phyloP scores from a whole-genome alignment of 306 rosid genomes.

The Abrus precatorius region DNA sequence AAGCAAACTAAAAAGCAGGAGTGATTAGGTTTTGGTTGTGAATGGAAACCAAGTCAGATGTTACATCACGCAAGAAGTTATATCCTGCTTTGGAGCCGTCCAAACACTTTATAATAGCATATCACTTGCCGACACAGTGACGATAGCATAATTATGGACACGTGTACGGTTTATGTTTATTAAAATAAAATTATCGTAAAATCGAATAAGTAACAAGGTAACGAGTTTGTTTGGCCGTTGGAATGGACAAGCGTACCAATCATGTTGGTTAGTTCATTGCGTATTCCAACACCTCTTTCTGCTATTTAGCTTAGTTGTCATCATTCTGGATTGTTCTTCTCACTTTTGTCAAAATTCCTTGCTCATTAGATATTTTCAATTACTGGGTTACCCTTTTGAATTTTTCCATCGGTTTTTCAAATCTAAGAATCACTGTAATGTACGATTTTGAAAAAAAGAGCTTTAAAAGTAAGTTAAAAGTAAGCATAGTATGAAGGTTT shows the following conservation, averaged over 20 bases:
- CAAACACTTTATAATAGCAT: conserved; percentile 45
- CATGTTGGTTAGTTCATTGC: conserved; percentile 6
- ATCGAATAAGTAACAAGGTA: background rate
- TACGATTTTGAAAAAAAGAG: too few relatives aligned
- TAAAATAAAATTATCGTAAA: background rate
- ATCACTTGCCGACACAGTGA: conserved; percentile 45
- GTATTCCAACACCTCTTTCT: conserved; percentile 32
- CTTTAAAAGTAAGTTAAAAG: too few relatives aligned
- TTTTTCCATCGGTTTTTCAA: background rate
- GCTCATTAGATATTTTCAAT: conserved; percentile 4
- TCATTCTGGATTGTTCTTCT: conserved; percentile 54
- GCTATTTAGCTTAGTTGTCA: background rate
- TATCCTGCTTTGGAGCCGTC: conserved; percentile 48
- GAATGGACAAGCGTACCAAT: conserved; percentile 39
- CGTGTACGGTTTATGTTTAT: conserved; percentile 41
- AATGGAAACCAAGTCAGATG: conserved; percentile 37
- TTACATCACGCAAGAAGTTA: conserved; percentile 36
- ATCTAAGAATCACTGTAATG: too few relatives aligned
- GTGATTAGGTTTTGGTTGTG: conserved; percentile 9
- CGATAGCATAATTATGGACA: conserved; percentile 14
- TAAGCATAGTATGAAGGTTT: too few relatives aligned
- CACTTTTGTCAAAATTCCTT: background rate
- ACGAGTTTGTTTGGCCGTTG: conserved; percentile 41
- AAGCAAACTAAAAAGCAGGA: background rate
- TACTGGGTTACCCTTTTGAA: conserved; percentile 7